Conservation (phyloP, 345 rosid genomes). For the Arabidopsis suecica region DNA sequence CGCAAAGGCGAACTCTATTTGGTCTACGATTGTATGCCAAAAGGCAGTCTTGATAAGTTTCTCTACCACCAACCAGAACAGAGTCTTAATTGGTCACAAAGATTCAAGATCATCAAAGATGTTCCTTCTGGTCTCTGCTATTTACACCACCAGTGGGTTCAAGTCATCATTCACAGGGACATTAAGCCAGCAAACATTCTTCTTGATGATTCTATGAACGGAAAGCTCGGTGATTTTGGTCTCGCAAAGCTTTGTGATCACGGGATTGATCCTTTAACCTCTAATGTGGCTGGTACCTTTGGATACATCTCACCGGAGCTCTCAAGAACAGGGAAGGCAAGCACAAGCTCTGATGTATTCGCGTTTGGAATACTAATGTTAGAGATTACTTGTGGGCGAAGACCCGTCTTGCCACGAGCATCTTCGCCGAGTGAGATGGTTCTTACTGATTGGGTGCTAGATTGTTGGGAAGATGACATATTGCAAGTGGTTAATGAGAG, state of each 20-base stretch:
- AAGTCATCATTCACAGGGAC: constrained; percentile 53
- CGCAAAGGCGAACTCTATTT: constrained; percentile 46
- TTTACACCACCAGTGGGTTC: constrained; percentile 56
- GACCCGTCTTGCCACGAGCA: constrained; percentile 46
- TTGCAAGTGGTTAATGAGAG: constrained; percentile 42
- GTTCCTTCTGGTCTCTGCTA: constrained; percentile 51
- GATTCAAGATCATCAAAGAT: constrained; percentile 47
- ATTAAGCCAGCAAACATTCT: constrained; percentile 54
- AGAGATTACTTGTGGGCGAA: constrained; percentile 53
- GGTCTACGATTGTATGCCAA: constrained; percentile 56
- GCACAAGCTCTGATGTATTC: constrained; percentile 49
- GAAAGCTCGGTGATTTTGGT: constrained; percentile 58
- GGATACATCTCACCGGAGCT: constrained; percentile 55
- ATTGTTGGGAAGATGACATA: constrained; percentile 38
- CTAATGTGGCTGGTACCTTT: constrained; percentile 54
- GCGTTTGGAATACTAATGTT: constrained; percentile 52
- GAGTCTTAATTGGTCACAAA: constrained; percentile 50
- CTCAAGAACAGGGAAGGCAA: constrained; percentile 47
- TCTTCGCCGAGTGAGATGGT: constrained; percentile 23
- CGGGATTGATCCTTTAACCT: constrained; percentile 50
- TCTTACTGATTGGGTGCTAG: constrained; percentile 46
- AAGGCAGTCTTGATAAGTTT: constrained; percentile 50
- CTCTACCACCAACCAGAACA: constrained; percentile 32
- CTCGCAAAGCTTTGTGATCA: constrained; percentile 54
- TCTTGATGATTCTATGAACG: constrained; percentile 50